phyloP scores from a whole-genome alignment of 345 rosid species.

The Lepidium africanum region DNA sequence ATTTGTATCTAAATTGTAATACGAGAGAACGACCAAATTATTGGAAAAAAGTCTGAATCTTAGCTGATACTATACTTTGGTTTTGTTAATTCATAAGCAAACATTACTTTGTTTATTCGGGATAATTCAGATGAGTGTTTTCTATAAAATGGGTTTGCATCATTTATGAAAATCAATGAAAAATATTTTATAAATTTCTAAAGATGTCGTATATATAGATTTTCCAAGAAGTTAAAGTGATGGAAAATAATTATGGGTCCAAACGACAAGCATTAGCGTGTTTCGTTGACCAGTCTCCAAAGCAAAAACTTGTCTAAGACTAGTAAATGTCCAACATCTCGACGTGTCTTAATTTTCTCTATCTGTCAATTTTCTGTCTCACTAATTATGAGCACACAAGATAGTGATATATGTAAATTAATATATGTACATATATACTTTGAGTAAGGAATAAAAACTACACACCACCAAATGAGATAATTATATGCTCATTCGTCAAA shows the following conservation, averaged over 20 bases:
- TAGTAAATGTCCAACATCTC: conserved; percentile 6
- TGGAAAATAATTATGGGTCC: neutral
- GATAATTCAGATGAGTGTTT: neutral
- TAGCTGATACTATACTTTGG: neutral
- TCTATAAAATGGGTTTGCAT: neutral
- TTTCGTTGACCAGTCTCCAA: conserved; percentile 16
- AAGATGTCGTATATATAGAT: too few species aligned
- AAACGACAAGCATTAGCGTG: conserved; percentile 12
- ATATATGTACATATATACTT: neutral
- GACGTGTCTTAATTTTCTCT: neutral
- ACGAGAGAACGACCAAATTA: neutral
- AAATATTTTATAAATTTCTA: too few species aligned
- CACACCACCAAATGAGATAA: neutral
- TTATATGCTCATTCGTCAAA: neutral
- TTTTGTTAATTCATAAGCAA: neutral
- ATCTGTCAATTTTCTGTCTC: conserved; percentile 3
- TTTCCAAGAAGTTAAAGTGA: too few species aligned
- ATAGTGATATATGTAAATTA: neutral
- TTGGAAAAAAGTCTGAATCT: neutral
- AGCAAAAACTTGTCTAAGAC: conserved; percentile 4
- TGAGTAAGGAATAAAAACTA: conserved; percentile 7
- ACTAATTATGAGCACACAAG: neutral
- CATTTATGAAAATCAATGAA: neutral
- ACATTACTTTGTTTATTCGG: neutral
- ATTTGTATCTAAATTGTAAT: neutral